Conservation (phyloP, 2,329 filamentous ascomycete species). For the Beauveria varroae region DNA sequence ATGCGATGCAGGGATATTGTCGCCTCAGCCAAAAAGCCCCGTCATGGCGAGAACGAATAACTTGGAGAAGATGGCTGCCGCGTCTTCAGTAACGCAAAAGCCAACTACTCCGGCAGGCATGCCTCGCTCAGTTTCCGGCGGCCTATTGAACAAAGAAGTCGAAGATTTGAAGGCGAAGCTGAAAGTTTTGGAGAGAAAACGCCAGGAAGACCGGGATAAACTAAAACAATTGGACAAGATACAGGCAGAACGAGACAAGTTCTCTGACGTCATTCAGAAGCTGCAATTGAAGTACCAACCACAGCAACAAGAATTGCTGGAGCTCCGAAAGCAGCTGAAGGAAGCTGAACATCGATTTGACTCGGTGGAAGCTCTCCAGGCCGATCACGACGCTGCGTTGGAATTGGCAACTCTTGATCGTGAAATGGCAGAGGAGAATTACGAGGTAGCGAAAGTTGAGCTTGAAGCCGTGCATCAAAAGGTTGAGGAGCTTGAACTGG, state of each 20-base stretch:
- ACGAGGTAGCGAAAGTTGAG: constrained; percentile 74
- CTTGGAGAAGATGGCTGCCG: constrained; percentile 43
- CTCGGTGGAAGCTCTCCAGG: constrained; percentile 61
- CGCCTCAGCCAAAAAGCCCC: constrained; percentile 43
- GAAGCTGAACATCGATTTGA: constrained; percentile 65
- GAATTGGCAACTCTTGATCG: constrained; percentile 85
- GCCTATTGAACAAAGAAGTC: constrained; percentile 57
- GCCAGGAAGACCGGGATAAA: constrained; percentile 77
- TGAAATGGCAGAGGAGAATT: constrained; percentile 93
- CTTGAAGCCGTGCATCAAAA: constrained; percentile 68
- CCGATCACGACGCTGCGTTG: constrained; percentile 76
- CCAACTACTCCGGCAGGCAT: constrained; percentile 22
- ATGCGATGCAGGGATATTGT: constrained; percentile 43
- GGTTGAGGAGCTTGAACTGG: constrained; percentile 76
- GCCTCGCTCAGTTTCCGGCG: constrained; percentile 36
- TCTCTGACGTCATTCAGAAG: constrained; percentile 81
- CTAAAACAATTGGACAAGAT: constrained; percentile 70
- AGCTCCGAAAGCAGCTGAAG: constrained; percentile 70
- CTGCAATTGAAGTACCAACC: constrained; percentile 83
- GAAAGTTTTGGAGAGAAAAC: constrained; percentile 78
- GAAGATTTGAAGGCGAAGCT: constrained; percentile 87
- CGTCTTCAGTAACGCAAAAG: constrained; percentile 24
- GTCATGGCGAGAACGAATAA: constrained; percentile 42
- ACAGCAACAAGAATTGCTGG: constrained; percentile 69
- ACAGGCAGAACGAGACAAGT: constrained; percentile 69